Evolutionary conservation across 2,329 filamentous ascomycete genomes (phyloP).

Genomic region (Exophiala sp.): DNA sequence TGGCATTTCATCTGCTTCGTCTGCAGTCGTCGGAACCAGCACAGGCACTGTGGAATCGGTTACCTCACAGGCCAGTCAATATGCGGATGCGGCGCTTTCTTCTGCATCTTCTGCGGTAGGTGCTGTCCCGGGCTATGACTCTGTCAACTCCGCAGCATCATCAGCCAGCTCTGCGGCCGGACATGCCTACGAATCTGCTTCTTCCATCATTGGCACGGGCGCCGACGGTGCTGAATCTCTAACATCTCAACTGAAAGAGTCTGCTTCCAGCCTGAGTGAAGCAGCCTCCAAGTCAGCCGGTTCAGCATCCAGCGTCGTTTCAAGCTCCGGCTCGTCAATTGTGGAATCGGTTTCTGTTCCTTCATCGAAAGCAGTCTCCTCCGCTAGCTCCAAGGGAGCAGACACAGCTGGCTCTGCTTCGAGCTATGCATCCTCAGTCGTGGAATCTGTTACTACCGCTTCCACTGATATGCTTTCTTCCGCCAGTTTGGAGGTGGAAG

Average conservation of each 20-base stretch:
- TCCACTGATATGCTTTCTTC: slow-evolving; percentile 6
- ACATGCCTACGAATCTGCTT: slow-evolving; percentile 14
- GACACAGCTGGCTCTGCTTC: slow-evolving; percentile 9
- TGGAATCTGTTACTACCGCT: slow-evolving; percentile 6
- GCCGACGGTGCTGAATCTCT: slow-evolving; percentile 30
- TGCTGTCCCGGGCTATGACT: slow-evolving; percentile 5
- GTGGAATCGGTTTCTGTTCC: slow-evolving; percentile 6
- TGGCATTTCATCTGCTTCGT: slow-evolving; percentile 20
- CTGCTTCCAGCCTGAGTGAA: slow-evolving; percentile 8
- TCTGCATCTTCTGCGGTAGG: slow-evolving; percentile 10
- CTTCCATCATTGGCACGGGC: slow-evolving; percentile 30
- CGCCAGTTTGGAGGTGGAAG: slow-evolving; percentile 10
- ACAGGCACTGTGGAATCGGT: slow-evolving; percentile 37
- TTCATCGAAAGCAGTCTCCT: slow-evolving; percentile 4
- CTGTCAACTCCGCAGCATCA: slow-evolving; percentile 31
- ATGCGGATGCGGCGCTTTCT: slow-evolving; percentile 21
- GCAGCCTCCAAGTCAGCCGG: neutral
- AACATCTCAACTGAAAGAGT: slow-evolving; percentile 9
- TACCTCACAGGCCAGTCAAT: slow-evolving; percentile 28
- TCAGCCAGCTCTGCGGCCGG: slow-evolving; percentile 30
- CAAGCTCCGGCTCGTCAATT: neutral
- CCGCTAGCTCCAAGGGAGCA: slow-evolving; percentile 11
- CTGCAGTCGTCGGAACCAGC: slow-evolving; percentile 29
- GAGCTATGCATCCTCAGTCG: slow-evolving; percentile 3
- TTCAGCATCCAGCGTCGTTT: neutral